Conservation (phyloP, 164 flowering plant genomes). For the Magnolia changhungtana region DNA sequence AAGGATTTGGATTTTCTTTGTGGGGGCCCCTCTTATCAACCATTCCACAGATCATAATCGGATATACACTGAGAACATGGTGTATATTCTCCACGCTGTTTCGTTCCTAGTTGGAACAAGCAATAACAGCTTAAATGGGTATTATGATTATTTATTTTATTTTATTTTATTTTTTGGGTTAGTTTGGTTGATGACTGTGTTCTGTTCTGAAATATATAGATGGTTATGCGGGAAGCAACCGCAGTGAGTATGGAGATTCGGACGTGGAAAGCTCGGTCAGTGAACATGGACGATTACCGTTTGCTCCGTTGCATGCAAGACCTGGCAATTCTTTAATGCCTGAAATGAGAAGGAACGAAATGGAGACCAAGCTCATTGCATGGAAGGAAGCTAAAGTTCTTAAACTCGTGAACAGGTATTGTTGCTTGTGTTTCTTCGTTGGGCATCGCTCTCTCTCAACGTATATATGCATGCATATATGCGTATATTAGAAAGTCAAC, state of each 20-base stretch:
- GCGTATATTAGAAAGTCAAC: neutral
- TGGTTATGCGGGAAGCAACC: neutral
- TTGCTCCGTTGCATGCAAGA: conserved; percentile 5
- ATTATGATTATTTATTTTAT: neutral
- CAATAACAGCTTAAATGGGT: no score
- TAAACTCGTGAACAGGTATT: conserved; percentile 20
- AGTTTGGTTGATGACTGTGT: neutral
- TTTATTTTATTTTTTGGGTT: neutral
- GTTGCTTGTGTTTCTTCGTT: neutral
- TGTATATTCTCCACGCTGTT: neutral
- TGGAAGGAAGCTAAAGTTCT: conserved; percentile 19
- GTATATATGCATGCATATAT: neutral
- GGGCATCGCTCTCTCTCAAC: neutral
- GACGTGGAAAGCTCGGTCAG: conserved; percentile 5
- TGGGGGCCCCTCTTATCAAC: no score
- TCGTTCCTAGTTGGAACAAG: neutral
- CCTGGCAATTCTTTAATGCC: conserved; percentile 15
- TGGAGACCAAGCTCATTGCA: conserved; percentile 10
- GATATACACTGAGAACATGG: neutral
- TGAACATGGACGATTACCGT: neutral
- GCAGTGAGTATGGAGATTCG: neutral
- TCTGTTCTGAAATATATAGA: neutral
- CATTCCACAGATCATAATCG: no score
- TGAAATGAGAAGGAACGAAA: conserved; percentile 19
- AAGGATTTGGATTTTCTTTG: no score